phyloP scores from a whole-genome alignment of 805 yeast genomes.

The Metschnikowia picachoensis region DNA sequence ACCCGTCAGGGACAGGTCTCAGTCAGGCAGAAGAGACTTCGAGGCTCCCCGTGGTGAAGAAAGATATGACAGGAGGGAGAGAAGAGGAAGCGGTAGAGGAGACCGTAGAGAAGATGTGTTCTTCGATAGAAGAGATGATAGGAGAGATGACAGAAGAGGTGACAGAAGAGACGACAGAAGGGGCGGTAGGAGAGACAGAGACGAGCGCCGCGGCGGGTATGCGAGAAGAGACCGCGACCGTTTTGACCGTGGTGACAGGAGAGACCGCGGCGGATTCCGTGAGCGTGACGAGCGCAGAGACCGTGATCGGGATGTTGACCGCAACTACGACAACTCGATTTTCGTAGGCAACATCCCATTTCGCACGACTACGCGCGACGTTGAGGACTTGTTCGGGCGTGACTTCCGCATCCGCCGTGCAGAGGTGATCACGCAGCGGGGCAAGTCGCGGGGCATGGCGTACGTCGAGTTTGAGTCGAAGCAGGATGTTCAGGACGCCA shows the following conservation, averaged over 20 bases:
- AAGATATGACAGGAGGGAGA: constrained; percentile 15
- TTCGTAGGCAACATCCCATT: constrained; percentile 75
- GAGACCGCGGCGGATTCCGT: constrained; percentile 21
- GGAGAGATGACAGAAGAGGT: constrained; percentile 16
- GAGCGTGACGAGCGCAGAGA: constrained; percentile 22
- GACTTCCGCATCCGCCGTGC: constrained; percentile 60
- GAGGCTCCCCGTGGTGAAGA: constrained; percentile 19
- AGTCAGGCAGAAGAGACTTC: constrained; percentile 34
- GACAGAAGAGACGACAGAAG: constrained; percentile 12
- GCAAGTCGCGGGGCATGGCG: constrained; percentile 86
- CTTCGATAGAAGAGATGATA: constrained; percentile 21
- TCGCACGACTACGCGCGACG: constrained; percentile 54
- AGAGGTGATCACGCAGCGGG: constrained; percentile 74
- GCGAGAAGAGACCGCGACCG: constrained; percentile 11
- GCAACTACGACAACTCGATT: constrained; percentile 62
- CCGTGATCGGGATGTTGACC: constrained; percentile 4
- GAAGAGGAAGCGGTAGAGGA: constrained; percentile 13
- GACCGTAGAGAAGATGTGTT: constrained; percentile 27
- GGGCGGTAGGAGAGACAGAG: constrained; percentile 12
- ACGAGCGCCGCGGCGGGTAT: constrained; percentile 12
- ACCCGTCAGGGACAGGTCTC: constrained; percentile 29
- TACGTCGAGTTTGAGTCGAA: constrained; percentile 75
- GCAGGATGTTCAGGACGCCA: constrained; percentile 69
- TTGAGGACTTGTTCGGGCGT: constrained; percentile 55
- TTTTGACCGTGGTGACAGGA: constrained; percentile 10